Percentiles rank a stretch among this genome's conserved stretches.
These are phyloP conservation scores for Neoascochyta sp. DNA, from an alignment of 2,329 filamentous ascomycete genomes.

Conservation along the genomic window DNA sequence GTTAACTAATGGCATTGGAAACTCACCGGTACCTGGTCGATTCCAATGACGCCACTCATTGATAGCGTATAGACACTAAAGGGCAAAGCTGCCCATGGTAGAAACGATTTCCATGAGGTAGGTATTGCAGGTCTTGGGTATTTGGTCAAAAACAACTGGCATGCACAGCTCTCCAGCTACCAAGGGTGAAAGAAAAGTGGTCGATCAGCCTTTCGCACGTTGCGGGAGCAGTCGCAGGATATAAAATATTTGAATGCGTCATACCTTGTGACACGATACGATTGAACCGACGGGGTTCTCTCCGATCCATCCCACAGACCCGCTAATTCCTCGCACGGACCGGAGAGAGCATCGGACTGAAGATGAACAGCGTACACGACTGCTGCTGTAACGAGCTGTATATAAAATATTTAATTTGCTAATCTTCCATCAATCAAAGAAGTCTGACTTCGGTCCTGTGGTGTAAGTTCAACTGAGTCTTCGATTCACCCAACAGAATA, in stretches of 20 bases:
- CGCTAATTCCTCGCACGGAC: not conserved
- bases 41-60: slow-evolving; percentile 53
- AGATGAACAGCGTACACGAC: not conserved
- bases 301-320: not conserved
- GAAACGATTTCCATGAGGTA: slow-evolving; percentile 53
- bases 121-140: slow-evolving; percentile 54
- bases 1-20: too few species aligned
- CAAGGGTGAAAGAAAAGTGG: slow-evolving; percentile 2
- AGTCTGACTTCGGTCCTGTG: slow-evolving; percentile 8
- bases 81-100: slow-evolving; percentile 52
- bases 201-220: slow-evolving; percentile 3
- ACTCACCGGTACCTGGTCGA: slow-evolving; percentile 45
- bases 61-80: slow-evolving; percentile 58
- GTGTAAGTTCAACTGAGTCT: slow-evolving; percentile 5
- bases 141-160: slow-evolving; percentile 22
- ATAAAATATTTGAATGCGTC: too few species aligned
- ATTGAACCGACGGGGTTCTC: slow-evolving; percentile 2
- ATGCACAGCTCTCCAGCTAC: slow-evolving; percentile 8
- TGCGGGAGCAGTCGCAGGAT: not conserved
- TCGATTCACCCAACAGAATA: not conserved
- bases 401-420: not conserved
- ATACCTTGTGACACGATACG: too few species aligned
- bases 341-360: not conserved
- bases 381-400: not conserved
- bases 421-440: slow-evolving; percentile 1